Base-by-base conservation (phyloP, 75 land plant species). In the Selaginella tamariscina region DNA sequence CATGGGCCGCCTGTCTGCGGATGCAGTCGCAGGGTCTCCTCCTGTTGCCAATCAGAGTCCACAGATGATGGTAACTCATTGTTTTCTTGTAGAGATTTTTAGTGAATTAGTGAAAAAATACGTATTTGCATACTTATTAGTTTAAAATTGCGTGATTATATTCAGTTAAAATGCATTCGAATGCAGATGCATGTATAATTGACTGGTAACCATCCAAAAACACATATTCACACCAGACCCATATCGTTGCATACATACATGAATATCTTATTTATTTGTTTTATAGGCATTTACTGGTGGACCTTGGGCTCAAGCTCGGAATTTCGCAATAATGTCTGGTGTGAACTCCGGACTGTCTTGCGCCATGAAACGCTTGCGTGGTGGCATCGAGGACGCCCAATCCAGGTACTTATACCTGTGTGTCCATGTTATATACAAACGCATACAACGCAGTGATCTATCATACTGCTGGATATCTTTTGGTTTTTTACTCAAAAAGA, bases 291-390 rank as follows among this genome's bases (percentile, higher is more conserved):
- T 91, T 68, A 49, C 85, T 44, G 96, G 88, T 9, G 96, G 96
- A 30, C 94, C 96, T 0, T 64, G 83, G 73, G 75, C 82, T 33
- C 96, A 91, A 82, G 96, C 96, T 70, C 82, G 96, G 32, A 91
- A 91, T 69, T 85, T 91, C 85, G 96, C 96, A 44, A 93, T 91
- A 5, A 88, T 91, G 86, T 88, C 96, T 0, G 93, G 96, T 63
- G 86, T 86, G 1, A 88, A 91, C 77, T 86, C 96, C 31, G 96
- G 96, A 28, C 72, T 91, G 24, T 78, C 93, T 2, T 80, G 80
- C 76, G 86, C 85, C 22, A 83, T 91, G 96, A 91, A 82, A 66
- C 78, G 94, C 67, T 29, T 82, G 13, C 82, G 96, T 55, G 81
- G 81, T 22, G 96, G 96, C 23, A 82, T 82, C 63, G 94, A 91